Evolutionary conservation across 495 filamentous ascomycete species (phyloP), one percentile per base, ranked within the genome.

Genomic region (Durotheca rogersii): DNA sequence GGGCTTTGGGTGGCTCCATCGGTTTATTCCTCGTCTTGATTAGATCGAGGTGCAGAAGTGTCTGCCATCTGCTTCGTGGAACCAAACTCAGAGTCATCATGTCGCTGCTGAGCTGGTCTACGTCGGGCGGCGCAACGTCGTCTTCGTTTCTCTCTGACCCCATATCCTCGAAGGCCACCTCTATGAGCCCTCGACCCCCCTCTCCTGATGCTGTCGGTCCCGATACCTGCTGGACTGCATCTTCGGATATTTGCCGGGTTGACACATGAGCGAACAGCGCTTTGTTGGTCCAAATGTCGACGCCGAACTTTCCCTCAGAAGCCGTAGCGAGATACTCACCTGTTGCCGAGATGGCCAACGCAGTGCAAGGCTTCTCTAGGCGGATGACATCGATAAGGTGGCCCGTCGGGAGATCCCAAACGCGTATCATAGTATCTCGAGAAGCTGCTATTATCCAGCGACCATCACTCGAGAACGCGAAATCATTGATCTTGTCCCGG

Each of bases 21-120:
- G 93, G 94, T 68, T 91, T 96, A 71, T 99, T 99, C 42, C 93
- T 89, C 69, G 86, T 81, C 67, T 84, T 88, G 65, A 99, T 93
- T 31, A 86, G 69, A 60, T 97, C 91, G 4, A 99, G 79, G 59
- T 97, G 85, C 44, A 97, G 72, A 7, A 99, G 73, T 5, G 87
- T 93, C 68, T 97, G 94, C 94, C 94, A 97, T 56, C 85, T 82
- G 51, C 85, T 85, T 67, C 85, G 87, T 19, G 93, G 93, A 12
- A 99, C 84, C 40, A 96, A 70, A 63, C 86, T 91, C 30, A 99
- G 78, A 3, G 91, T 95, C 62, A 89, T 80, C 70, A 99, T 84
- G 54, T 89, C 82, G 11, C 78, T 64, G 53, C 76, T 84, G 16
- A 99, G 81, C 62, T 96, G 87, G 47, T 91, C 89, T 16, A 87